Evolutionary conservation across 2,329 filamentous ascomycete species (phyloP).

Genomic region (Rasamsonia emersonii): DNA sequence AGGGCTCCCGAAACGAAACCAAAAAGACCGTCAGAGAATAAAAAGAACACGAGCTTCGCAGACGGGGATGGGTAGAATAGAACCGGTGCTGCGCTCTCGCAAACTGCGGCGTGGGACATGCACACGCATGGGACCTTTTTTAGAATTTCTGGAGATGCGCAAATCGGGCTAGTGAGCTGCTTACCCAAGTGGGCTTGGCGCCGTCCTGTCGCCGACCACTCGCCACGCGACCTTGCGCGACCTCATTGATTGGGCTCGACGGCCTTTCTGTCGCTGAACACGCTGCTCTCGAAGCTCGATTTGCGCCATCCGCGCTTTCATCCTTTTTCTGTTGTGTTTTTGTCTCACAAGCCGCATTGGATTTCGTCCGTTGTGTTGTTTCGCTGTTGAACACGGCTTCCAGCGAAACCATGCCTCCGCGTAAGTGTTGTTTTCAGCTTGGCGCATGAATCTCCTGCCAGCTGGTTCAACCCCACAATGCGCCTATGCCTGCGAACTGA

Average conservation of each 20-base stretch:
- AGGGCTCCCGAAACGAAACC: conserved; percentile 12
- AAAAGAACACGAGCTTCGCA: conserved; percentile 7
- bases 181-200: conserved; percentile 29
- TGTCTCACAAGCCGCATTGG: conserved; percentile 4
- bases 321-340: background rate
- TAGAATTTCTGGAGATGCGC: conserved; percentile 27
- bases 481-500: background rate
- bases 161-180: conserved; percentile 31
- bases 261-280: conserved; percentile 12
- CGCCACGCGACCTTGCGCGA: conserved; percentile 19
- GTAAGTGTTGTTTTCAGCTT: conserved; percentile 23
- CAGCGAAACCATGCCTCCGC: conserved; percentile 27
- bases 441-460: too few species aligned
- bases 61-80: too few species aligned
- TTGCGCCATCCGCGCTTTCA: conserved; percentile 10
- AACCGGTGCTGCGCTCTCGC: conserved; percentile 19
- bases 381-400: conserved; percentile 9
- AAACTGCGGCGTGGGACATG: conserved; percentile 12
- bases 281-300: conserved; percentile 22
- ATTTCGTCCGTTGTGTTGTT: conserved; percentile 4
- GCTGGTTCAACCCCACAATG: too few species aligned
- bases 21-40: conserved; percentile 8
- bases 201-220: conserved; percentile 10
- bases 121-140: conserved; percentile 14
- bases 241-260: conserved; percentile 28